Conservation (phyloP, 768 basidiomycete species). For the Russula compacta region DNA sequence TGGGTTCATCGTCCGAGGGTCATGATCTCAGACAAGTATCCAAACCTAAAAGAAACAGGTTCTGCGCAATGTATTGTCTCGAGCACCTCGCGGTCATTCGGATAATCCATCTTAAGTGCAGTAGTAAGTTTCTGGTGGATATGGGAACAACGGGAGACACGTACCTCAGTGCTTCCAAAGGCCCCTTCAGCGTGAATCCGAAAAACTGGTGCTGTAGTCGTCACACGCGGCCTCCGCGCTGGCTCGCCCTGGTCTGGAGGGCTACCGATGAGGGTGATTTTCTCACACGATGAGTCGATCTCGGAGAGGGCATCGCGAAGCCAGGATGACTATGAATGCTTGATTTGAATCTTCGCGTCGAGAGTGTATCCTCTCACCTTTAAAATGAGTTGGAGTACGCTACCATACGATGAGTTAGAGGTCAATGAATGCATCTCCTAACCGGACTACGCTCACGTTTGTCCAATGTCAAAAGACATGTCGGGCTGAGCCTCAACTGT, state of each 20-base stretch:
- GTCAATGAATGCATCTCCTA: constrained; percentile 1
- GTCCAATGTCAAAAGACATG: constrained; percentile 63
- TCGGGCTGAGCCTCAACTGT: constrained; percentile 77
- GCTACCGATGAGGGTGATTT: constrained; percentile 73
- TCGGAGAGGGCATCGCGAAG: constrained; percentile 88
- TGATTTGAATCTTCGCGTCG: constrained; percentile 9
- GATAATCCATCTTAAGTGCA: constrained; percentile 78
- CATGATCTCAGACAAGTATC: background rate
- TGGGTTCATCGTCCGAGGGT: background rate
- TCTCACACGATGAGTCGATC: constrained; percentile 81
- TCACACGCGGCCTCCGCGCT: constrained; percentile 22
- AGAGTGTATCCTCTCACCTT: constrained; percentile 75
- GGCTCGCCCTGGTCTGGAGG: constrained; percentile 31
- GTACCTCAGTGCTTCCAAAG: constrained; percentile 79
- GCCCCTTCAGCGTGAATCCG: constrained; percentile 74
- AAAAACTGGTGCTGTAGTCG: constrained; percentile 50
- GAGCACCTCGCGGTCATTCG: constrained; percentile 83
- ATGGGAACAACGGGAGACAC: background rate
- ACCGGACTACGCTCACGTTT: constrained; percentile 36
- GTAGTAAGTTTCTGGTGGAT: background rate
- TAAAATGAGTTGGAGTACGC: constrained; percentile 24
- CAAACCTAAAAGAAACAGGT: constrained; percentile 62
- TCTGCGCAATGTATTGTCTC: constrained; percentile 79
- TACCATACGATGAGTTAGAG: background rate
- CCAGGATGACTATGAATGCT: constrained; percentile 67